Evolutionary conservation across 306 rosid genomes (phyloP).

Genomic region (Vigna trinervia): DNA sequence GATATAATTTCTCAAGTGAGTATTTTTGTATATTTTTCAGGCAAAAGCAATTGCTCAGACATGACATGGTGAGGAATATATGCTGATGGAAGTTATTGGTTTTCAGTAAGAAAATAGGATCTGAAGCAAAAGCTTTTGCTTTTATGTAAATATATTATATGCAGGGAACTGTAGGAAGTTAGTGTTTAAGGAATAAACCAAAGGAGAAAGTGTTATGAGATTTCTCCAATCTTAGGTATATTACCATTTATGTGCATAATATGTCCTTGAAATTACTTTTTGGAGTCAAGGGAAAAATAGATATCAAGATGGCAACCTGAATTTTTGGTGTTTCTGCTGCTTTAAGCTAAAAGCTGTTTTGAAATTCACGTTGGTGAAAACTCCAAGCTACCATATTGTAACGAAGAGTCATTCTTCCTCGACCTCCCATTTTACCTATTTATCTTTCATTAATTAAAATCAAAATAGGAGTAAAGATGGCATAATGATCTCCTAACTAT

Average conservation of each 20-base stretch:
- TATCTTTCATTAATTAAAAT: too few species aligned
- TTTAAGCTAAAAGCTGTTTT: constrained; percentile 7
- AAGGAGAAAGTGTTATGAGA: constrained; percentile 24
- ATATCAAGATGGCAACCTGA: constrained; percentile 15
- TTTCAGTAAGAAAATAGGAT: constrained; percentile 43
- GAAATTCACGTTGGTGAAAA: neutral
- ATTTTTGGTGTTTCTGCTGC: neutral
- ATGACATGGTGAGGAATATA: constrained; percentile 70
- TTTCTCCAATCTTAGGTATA: neutral
- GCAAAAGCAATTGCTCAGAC: constrained; percentile 45
- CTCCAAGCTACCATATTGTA: neutral
- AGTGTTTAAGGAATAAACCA: constrained; percentile 33
- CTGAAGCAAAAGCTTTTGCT: constrained; percentile 32
- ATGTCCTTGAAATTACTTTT: neutral
- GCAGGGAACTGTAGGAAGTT: neutral
- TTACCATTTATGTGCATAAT: neutral
- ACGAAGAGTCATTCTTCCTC: too few species aligned
- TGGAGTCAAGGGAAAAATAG: neutral
- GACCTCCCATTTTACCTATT: too few species aligned
- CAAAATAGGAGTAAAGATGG: too few species aligned
- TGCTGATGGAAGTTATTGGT: constrained; percentile 33
- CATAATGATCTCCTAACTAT: too few species aligned
- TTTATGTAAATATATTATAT: neutral
- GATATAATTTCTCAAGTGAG: neutral
- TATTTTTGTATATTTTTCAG: constrained; percentile 31